Evolutionary conservation across 306 rosid genomes (phyloP), one percentile per base, ranked within the genome.

Genomic region (Prunus armeniaca): DNA sequence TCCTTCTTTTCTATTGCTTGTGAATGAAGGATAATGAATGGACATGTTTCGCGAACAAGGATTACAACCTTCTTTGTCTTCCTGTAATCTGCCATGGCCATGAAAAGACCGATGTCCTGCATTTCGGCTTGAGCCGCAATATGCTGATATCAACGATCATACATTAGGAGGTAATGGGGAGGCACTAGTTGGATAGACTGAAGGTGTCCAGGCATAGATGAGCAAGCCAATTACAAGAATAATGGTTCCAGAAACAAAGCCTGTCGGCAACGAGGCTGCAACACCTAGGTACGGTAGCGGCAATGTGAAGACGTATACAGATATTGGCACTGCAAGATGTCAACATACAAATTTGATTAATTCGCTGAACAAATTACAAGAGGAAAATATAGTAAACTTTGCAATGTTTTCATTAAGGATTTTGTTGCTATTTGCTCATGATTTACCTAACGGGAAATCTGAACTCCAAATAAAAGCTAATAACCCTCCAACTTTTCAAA

Each of bases 281-380:
- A 89, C 89, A 0, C 93, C 97, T 24, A 93, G 85, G 86, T 87
- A 90, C 47, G 97, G 97, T 57, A 93, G 83, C 19, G 96, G 97
- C 84, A 93, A 78, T 9, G 98, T 93, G 88, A 93, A 90, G 83
- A 90, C 58, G 55, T 79, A 93, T 46, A 90, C 82, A 0, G 98
- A 84, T 60, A 90, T 90, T 8, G 98, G 98, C 67, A 93, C 98
- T 93, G 98, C 82, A 11, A 27, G 28, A 74, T 24, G 13, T 72
- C 49, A 50, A 38, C 41, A 20, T 6, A 62, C 38, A 30, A 62
- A n/a, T 67, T 56, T 17, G 27, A 57, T 14, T 30, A 25, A 55
- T 27, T 10, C 15, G 41, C 8, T 9, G 20, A 32, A 64, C 45
- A 47, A 12, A 75, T 1, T 50, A 50, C 12, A 41, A 20, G 38